Conservation (phyloP, 495 filamentous ascomycete species). For the Cenococcum geophilum region DNA sequence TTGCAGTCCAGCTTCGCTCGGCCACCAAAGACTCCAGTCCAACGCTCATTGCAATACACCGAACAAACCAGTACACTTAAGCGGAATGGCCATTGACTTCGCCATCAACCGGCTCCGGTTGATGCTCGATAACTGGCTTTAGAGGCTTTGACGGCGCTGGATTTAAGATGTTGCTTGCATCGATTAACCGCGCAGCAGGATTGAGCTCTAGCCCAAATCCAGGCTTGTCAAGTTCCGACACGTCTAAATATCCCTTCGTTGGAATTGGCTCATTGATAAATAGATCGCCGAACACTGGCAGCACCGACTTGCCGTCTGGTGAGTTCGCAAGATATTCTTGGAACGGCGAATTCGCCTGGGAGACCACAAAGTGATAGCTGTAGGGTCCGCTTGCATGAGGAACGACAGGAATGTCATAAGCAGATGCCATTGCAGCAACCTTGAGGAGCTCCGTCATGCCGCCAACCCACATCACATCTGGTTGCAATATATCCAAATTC, state of each 20-base stretch:
- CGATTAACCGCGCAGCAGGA: slow-evolving; percentile 68
- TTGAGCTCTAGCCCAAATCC: slow-evolving; percentile 87
- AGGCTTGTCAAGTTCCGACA: slow-evolving; percentile 75
- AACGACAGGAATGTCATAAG: slow-evolving; percentile 91
- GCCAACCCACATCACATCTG: slow-evolving; percentile 95
- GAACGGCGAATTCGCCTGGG: slow-evolving; percentile 84
- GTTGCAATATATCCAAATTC: slow-evolving; percentile 88
- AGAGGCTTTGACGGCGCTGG: slow-evolving; percentile 62
- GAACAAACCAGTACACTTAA: neutral
- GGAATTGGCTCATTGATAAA: slow-evolving; percentile 90
- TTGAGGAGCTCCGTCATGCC: slow-evolving; percentile 88
- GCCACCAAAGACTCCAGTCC: neutral
- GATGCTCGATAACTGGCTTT: slow-evolving; percentile 21
- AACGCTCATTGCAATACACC: neutral
- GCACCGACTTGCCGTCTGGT: slow-evolving; percentile 76
- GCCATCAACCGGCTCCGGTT: slow-evolving; percentile 15
- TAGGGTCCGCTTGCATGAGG: slow-evolving; percentile 89
- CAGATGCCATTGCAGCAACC: slow-evolving; percentile 78
- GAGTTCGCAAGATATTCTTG: slow-evolving; percentile 93
- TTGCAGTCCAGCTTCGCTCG: too few species aligned
- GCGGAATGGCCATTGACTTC: slow-evolving; percentile 23
- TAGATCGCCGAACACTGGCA: slow-evolving; percentile 85
- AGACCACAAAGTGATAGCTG: slow-evolving; percentile 90
- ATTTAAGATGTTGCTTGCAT: slow-evolving; percentile 62
- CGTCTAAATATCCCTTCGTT: slow-evolving; percentile 68